Conservation (phyloP, 208 protist species). For the Trypanosoma melophagium region DNA sequence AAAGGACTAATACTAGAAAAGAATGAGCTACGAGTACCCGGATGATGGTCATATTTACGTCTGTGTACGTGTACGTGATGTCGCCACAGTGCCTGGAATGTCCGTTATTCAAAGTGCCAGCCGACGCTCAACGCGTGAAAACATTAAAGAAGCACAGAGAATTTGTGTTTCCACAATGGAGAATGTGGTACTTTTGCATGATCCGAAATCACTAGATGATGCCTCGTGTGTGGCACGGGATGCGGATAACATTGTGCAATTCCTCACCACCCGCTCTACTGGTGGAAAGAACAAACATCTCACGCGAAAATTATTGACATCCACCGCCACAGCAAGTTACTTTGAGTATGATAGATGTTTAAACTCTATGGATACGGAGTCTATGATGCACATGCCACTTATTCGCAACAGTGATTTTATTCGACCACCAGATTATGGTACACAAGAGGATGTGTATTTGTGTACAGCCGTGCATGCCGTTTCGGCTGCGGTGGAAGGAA, state of each 20-base stretch:
- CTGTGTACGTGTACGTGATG: constrained; percentile 69
- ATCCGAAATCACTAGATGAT: constrained; percentile 60
- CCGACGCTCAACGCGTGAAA: constrained; percentile 15
- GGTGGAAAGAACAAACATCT: constrained; percentile 20
- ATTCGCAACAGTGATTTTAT: constrained; percentile 67
- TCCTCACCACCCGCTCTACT: constrained; percentile 46
- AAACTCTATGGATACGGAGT: constrained; percentile 57
- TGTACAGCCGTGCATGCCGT: constrained; percentile 68
- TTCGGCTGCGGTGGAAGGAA: constrained; percentile 73
- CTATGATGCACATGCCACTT: constrained; percentile 61
- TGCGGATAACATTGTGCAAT: constrained; percentile 59
- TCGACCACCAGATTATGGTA: constrained; percentile 53
- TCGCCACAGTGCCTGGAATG: constrained; percentile 32
- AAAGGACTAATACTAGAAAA: no score
- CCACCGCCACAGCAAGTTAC: constrained; percentile 62
- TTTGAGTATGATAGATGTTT: constrained; percentile 72
- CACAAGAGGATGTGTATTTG: constrained; percentile 78
- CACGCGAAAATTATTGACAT: constrained; percentile 27
- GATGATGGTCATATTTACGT: constrained; percentile 82
- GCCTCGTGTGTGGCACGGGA: constrained; percentile 48
- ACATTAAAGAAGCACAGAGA: constrained; percentile 38
- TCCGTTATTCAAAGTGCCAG: constrained; percentile 1
- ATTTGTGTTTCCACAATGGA: constrained; percentile 76
- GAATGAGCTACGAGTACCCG: constrained; percentile 33
- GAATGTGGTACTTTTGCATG: constrained; percentile 74